Base-by-base conservation (phyloP, 352 stramenopile species). In the Phytophthora agathidicida region DNA sequence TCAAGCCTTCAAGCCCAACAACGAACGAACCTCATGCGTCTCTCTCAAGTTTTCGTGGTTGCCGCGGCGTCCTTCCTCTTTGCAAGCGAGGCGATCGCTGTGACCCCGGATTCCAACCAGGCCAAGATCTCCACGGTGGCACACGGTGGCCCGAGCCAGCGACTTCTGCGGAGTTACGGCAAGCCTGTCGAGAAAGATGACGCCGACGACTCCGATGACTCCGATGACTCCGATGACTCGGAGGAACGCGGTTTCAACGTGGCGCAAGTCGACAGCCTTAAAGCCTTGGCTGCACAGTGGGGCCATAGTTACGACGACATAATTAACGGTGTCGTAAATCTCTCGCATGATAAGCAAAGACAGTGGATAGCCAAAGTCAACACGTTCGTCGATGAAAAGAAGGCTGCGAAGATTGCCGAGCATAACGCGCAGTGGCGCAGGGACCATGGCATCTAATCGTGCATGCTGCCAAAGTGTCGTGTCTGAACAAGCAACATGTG, bases 21-120 rank as follows among this genome's bases (percentile, higher is more conserved):
- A 32, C 44, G 30, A 41, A 27, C 23, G 1, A 33, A 36, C 23
- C 38, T n/a, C 30, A 53, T 53, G 45, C 45, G 31, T 53, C 45
- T 53, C 31, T 35, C 45, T 53, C 31, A 53, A 41, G 31, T 26
- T 43, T 33, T 53, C 6, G 31, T 44, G 17, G 3, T 53, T 27
- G 24, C 16, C 31, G 45, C 31, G 45, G 45, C 45, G 1, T 43
- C 45, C n/a, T 35, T 53, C 23, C 45, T 53, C 13, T 27, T 53
- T 10, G 32, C 45, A 22, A 43, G 45, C 32, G 32, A 53, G 45
- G 22, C 45, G 4, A 19, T 44, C 19, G 20, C 31, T 17, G 35
- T 20, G 32, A 44, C 45, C 19, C 20, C 19, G 31, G 31, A 43
- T 30, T 53, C 45, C 20, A 13, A 7, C 26, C 41, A 48, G 41